Base-by-base conservation (phyloP, 1,284 basidiomycete genomes). In the Naganishia albida region DNA sequence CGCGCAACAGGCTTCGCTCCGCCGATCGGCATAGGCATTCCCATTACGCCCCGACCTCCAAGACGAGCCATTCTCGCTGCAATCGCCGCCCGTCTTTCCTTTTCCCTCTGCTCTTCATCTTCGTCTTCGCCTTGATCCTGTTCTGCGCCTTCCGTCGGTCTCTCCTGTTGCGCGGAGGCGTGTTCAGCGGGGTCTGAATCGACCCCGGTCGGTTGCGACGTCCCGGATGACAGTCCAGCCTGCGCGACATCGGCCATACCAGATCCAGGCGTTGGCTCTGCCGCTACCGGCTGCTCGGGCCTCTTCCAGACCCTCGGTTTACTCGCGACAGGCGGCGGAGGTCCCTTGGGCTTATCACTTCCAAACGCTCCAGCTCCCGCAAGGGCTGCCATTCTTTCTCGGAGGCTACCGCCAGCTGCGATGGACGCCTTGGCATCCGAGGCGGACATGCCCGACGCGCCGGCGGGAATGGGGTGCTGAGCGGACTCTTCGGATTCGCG, bases 341-440 rank as follows among this genome's bases (percentile, higher is more conserved):
- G 83, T 2, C 70, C 70, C 13, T 67, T 63, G 13, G 70, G 28
- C 26, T 46, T 39, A 7, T 44, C 56, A 34, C 75, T 66, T 4
- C 71, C 70, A 73, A 93, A 93, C 12, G 83, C 89, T 23, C 88
- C 87, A 2, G 74, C 74, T 6, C 88, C 89, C 73, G 91, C 88
- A 40, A 95, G 81, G 2, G 91, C 90, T 28, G 91, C 91, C 91
- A 96, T 95, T 49, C 93, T 86, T 70, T 94, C 93, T 80, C 88
- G 92, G 69, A 96, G 80, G 67, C 88, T 90, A 3, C 85, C 87
- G 20, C 80, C 80, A 54, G 74, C 72, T 50, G 82, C 82, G 74
- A 92, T 91, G 71, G 88, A 88, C 72, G 87, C 87, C 75, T 88
- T 86, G 38, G 91, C 91, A 80, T 94, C 92, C 23, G 85, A 85